Conservation (phyloP, 495 filamentous ascomycete genomes). For the Hypoxylon fuscum region DNA sequence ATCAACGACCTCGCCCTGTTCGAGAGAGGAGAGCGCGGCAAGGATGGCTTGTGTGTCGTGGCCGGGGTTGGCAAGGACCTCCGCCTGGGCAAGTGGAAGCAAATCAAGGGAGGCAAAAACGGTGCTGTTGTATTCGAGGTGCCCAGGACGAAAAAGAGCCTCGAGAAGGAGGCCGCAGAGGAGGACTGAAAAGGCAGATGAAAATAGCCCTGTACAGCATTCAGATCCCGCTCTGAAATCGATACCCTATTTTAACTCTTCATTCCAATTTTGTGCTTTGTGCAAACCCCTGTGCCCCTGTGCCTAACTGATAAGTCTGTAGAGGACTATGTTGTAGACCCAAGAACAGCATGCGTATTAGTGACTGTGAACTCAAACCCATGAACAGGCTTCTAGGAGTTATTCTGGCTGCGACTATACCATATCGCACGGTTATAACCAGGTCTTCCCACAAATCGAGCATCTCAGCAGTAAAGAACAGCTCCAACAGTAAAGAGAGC, state of each 20-base stretch:
- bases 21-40: constrained; percentile 74
- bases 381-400: too few species aligned
- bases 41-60: constrained; percentile 80
- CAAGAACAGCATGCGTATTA: too few species aligned
- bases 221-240: constrained; percentile 32
- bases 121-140: constrained; percentile 84
- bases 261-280: not conserved
- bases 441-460: too few species aligned
- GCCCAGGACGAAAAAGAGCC: constrained; percentile 53
- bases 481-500: too few species aligned
- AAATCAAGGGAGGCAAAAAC: constrained; percentile 71
- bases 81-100: constrained; percentile 78
- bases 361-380: too few species aligned
- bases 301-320: not conserved
- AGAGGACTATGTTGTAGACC: too few species aligned
- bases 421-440: too few species aligned
- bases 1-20: constrained; percentile 87
- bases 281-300: too few species aligned
- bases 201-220: constrained; percentile 17
- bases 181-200: constrained; percentile 23
- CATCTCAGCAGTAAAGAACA: too few species aligned
- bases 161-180: constrained; percentile 37
- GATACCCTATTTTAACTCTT: constrained; percentile 36
- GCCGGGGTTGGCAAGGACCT: constrained; percentile 87
- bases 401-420: too few species aligned